These are phyloP conservation scores for Lactarius psammicola DNA, from an alignment of 768 basidiomycete species.

Conservation along the genomic window DNA sequence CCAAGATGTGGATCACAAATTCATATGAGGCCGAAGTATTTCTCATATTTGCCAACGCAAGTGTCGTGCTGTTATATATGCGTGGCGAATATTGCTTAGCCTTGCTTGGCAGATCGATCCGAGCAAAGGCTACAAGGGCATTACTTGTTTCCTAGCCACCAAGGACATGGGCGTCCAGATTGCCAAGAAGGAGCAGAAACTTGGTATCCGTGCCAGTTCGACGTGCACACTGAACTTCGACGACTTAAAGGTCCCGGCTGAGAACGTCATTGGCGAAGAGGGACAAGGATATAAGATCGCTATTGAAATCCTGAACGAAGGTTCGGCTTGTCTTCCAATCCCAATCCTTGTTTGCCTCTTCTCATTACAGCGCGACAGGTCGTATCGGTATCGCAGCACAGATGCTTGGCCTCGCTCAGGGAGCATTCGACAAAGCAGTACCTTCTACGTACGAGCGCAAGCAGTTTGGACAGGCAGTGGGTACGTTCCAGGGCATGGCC, in stretches of 20 bases:
- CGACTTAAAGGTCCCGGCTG: conserved; percentile 79
- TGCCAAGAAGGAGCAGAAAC: conserved; percentile 98
- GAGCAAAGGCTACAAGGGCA: conserved; percentile 96
- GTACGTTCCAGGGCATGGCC: conserved; percentile 94
- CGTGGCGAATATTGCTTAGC: neutral
- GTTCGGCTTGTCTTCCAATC: conserved; percentile 34
- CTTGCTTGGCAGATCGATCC: conserved; percentile 59
- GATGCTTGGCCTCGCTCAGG: conserved; percentile 97
- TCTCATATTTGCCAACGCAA: conserved; percentile 92
- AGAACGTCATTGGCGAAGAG: conserved; percentile 89
- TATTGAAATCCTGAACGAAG: conserved; percentile 96
- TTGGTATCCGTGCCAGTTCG: conserved; percentile 94
- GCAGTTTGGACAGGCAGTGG: conserved; percentile 93
- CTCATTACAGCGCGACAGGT: conserved; percentile 39
- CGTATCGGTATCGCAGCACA: conserved; percentile 98
- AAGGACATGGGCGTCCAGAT: conserved; percentile 97
- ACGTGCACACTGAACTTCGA: conserved; percentile 96
- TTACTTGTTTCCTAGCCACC: conserved; percentile 95
- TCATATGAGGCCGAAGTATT: conserved; percentile 88
- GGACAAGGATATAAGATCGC: conserved; percentile 97
- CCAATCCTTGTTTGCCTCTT: neutral
- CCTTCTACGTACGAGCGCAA: conserved; percentile 91
- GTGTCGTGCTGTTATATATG: conserved; percentile 30
- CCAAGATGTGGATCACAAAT: conserved; percentile 99
- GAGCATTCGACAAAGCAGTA: conserved; percentile 94